These are phyloP conservation scores for Echria macrotheca DNA, from an alignment of 495 filamentous ascomycete genomes.

Conservation along the genomic window DNA sequence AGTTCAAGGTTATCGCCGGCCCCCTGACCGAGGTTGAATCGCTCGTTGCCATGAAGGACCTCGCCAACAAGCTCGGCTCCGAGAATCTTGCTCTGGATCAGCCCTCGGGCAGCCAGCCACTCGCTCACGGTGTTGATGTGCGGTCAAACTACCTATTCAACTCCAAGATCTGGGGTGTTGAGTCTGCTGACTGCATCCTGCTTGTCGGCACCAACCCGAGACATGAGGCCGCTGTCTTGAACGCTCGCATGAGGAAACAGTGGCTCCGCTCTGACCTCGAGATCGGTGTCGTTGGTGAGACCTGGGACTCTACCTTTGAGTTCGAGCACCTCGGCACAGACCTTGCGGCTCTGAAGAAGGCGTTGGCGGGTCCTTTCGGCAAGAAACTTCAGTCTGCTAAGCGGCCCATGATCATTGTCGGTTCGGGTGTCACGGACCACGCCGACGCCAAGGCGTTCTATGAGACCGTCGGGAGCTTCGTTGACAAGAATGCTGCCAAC, in stretches of 20 bases:
- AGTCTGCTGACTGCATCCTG: constrained; percentile 88
- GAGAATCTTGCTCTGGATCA: constrained; percentile 94
- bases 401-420: constrained; percentile 92
- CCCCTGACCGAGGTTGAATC: constrained; percentile 87
- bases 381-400: constrained; percentile 85
- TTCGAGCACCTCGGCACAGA: constrained; percentile 82
- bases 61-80: constrained; percentile 90
- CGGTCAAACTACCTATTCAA: constrained; percentile 96
- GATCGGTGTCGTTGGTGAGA: constrained; percentile 84
- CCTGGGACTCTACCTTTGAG: constrained; percentile 89
- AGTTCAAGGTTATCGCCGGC: constrained; percentile 93
- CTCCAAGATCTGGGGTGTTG: constrained; percentile 85
- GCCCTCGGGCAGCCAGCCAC: constrained; percentile 71
- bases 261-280: constrained; percentile 94
- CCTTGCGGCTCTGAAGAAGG: constrained; percentile 70
- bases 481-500: constrained; percentile 84
- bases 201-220: constrained; percentile 92
- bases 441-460: constrained; percentile 86
- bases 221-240: constrained; percentile 88
- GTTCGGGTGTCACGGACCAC: constrained; percentile 84
- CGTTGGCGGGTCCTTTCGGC: constrained; percentile 80
- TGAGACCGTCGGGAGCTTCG: constrained; percentile 78
- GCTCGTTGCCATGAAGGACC: constrained; percentile 91
- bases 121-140: constrained; percentile 89
- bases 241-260: constrained; percentile 95